Evolutionary conservation across 345 rosid species (phyloP).

Genomic region (Eucalyptus pauciflora): DNA sequence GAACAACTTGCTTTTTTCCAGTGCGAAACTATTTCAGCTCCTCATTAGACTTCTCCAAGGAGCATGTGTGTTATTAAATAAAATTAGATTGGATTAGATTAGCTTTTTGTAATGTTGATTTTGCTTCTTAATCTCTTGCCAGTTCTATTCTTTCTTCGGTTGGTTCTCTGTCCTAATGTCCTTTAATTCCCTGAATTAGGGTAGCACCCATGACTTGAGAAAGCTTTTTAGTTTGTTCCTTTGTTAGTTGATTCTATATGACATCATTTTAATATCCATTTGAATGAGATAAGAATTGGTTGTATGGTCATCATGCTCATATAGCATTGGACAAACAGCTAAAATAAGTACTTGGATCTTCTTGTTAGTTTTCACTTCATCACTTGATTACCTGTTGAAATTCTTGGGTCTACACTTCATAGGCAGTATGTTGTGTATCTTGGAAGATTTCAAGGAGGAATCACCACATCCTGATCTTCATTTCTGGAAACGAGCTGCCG

Average conservation of each 20-base stretch:
- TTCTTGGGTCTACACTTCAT: not conserved
- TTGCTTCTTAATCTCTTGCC: not conserved
- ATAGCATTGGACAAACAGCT: not conserved
- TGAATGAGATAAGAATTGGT: not conserved
- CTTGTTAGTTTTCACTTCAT: not conserved
- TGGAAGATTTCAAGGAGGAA: constrained; percentile 32
- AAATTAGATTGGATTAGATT: not conserved
- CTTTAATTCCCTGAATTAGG: not conserved
- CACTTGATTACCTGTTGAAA: not conserved
- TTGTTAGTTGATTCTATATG: not conserved
- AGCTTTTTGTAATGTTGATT: not conserved
- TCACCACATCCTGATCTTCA: constrained; percentile 30
- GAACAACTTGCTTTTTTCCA: not conserved
- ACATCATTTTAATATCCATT: not conserved
- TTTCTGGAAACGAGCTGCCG: constrained; percentile 72
- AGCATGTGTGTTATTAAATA: not conserved
- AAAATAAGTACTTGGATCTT: not conserved
- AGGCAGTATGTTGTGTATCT: constrained; percentile 33
- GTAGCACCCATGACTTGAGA: not conserved
- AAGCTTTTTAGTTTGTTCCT: not conserved
- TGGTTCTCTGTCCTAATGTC: not conserved
- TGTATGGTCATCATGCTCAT: not conserved
- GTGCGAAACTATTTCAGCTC: not conserved
- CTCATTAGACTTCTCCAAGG: not conserved
- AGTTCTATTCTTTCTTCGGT: not conserved